Evolutionary conservation across 2,329 filamentous ascomycete species (phyloP), one percentile per base, ranked within the genome.

Genomic region (Colletotrichum coccodes): DNA sequence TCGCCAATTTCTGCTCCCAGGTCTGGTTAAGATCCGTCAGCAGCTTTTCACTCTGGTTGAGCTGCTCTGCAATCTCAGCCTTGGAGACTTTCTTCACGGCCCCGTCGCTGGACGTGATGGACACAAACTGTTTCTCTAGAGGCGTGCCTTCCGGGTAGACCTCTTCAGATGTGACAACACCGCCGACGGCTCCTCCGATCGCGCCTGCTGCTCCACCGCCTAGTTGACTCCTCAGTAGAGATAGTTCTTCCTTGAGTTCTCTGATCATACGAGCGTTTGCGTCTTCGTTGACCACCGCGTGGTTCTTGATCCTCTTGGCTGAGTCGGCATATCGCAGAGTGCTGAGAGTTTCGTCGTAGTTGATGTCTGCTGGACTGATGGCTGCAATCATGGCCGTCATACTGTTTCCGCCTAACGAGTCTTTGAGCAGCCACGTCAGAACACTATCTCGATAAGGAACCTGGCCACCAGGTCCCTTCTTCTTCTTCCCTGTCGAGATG

Each of bases 371-470:
- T 4, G 96, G 96, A 76, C 95, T 98, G 77, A 99, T 98, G 60
- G 95, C 95, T 58, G 96, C 97, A 85, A 99, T 99, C 97, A 99
- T 99, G 68, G 96, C 96, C 28, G 96, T 99, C 93, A 98, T 95
- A 79, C 95, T 98, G 86, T 99, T 99, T 76, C 96, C 96, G 78
- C 96, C 96, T 6, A 99, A 83, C 4, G 95, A 98, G 79, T 99
- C 97, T 78, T 99, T 99, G 72, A 99, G 82, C 50, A 99, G 84
- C 96, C 96, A 99, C 1, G 96, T 99, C 73, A 99, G 83, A 57
- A 99, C 90, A 77, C 94, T 97, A 84, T 99, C 97, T 87, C 96
- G 92, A 79, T 99, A 99, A 0, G 96, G 97, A 1, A 99, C 96
- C 80, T 97, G 87, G 9, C 81, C 90, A 14, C 86, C 84, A 28